Conservation (phyloP, 768 basidiomycete genomes). For the Sarcomyxa edulis region DNA sequence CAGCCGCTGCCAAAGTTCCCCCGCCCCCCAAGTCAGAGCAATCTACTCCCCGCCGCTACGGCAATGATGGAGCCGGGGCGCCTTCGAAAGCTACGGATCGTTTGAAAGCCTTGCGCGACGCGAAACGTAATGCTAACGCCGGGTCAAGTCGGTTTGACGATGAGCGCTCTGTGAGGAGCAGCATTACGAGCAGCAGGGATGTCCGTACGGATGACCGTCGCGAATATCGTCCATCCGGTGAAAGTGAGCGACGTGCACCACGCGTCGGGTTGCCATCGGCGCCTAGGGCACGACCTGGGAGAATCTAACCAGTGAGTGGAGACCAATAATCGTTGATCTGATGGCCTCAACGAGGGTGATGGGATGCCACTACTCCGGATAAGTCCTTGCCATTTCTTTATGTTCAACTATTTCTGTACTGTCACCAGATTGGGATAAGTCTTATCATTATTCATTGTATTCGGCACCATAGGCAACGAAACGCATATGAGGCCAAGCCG, state of each 20-base stretch:
- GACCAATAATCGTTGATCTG: no score
- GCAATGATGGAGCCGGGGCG: conserved; percentile 11
- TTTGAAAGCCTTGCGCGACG: conserved; percentile 45
- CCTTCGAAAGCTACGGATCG: conserved; percentile 39
- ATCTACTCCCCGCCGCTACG: not conserved
- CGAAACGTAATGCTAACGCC: conserved; percentile 29
- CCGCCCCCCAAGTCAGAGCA: not conserved
- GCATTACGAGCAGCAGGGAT: not conserved
- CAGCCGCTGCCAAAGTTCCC: conserved; percentile 15
- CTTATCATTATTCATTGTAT: no score
- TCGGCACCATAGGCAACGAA: no score
- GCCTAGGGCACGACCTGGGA: conserved; percentile 10
- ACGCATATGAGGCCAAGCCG: no score
- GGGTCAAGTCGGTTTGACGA: conserved; percentile 4
- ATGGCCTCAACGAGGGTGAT: no score
- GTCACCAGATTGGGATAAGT: no score
- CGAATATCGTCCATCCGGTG: not conserved
- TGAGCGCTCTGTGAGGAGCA: no score
- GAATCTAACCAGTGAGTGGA: no score
- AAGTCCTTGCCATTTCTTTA: no score
- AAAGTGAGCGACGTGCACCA: conserved; percentile 9
- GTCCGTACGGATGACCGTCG: conserved; percentile 3
- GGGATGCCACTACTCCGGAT: no score
- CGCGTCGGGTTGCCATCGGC: conserved; percentile 31
- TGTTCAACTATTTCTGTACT: no score